Evolutionary conservation across 2,329 filamentous ascomycete species (phyloP), one percentile per base, ranked within the genome.

Genomic region (Saccharata proteae): DNA sequence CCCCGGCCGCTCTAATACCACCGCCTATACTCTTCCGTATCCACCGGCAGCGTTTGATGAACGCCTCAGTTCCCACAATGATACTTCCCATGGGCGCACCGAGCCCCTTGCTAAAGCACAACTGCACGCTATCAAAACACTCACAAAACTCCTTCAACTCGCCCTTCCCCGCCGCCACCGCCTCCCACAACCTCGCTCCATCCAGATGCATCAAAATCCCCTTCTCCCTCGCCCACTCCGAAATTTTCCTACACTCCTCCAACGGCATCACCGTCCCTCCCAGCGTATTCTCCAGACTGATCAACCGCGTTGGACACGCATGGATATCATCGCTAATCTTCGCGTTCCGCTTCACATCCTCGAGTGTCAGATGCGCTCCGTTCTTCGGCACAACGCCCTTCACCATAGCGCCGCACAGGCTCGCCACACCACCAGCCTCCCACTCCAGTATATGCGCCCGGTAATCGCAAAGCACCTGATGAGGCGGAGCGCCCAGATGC

Each of bases 221-320:
- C 40, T 81, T 62, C 44, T 67, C 50, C 44, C 48, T 65, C 38
- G 50, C 82, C 64, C 80, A 93, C 1, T 62, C 62, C 0, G 73
- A 65, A 45, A 93, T 93, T 25, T 69, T 65, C 36, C 62, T 65
- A 7, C 75, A 68, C 52, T 93, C 84, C 2, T 59, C 56, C 1
- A 93, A 64, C 0, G 85, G 86, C 66, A 82, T 78, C 26, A 93
- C 65, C 45, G 76, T 74, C 15, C 85, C 85, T 34, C 74, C 72
- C 29, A 93, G 67, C 1, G 86, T 93, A 51, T 93, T 93, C 50
- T 94, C 85, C 28, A 93, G 62, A 39, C 72, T 77, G 42, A 94
- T 82, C 30, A 93, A 70, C 26, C 72, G 72, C 0, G 85, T 93
- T 0, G 85, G 84, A 46, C 80, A 85, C 18, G 67, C 64, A 51